Evolutionary conservation across 768 basidiomycete species (phyloP).

Genomic region (Russula sp.): DNA sequence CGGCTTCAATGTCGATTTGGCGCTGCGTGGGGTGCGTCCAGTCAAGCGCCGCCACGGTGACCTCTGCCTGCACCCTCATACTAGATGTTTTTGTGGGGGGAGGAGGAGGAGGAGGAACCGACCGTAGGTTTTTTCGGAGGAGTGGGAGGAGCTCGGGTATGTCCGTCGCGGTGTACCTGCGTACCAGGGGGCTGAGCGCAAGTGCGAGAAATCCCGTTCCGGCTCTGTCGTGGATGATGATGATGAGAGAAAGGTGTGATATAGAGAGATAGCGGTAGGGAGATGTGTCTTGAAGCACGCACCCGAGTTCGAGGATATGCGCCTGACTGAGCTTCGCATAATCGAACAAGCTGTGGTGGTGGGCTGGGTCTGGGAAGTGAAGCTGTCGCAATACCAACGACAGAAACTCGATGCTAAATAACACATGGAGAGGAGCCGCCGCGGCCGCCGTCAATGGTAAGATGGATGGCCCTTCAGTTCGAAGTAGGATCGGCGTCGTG

Average conservation of each 20-base stretch:
- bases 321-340: conserved; percentile 34
- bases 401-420: conserved; percentile 59
- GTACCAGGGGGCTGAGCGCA: no score
- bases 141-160: conserved; percentile 20
- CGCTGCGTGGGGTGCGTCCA: conserved; percentile 7
- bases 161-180: conserved; percentile 21
- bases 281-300: conserved; percentile 18
- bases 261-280: no score
- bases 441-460: no score
- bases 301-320: conserved; percentile 74
- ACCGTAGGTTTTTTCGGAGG: conserved; percentile 16
- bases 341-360: conserved; percentile 39
- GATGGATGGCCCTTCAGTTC: no score
- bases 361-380: conserved; percentile 30
- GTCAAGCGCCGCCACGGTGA: conserved; percentile 6
- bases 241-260: conserved; percentile 3
- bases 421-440: background rate
- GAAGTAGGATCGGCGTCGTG: no score
- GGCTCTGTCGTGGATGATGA: conserved; percentile 2
- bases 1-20: background rate
- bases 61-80: no score
- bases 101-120: no score
- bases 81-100: no score
- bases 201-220: conserved; percentile 23
- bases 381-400: conserved; percentile 51